These are phyloP conservation scores for Hibiscus mutabilis DNA, from an alignment of 345 rosid genomes.

Conservation along the genomic window DNA sequence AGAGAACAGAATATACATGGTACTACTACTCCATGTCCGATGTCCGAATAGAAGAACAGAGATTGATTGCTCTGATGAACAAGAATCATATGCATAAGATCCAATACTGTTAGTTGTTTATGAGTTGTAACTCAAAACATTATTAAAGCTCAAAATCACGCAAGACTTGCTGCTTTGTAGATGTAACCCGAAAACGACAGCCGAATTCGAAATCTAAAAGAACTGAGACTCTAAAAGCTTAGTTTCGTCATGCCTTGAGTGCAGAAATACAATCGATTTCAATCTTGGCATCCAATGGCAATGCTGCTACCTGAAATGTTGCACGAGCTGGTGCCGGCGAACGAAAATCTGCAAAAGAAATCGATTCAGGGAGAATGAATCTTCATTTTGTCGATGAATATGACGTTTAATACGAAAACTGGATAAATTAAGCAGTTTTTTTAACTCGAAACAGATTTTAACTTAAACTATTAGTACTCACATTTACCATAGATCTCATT, in stretches of 20 bases:
- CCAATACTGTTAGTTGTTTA: neutral
- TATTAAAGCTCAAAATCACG: neutral
- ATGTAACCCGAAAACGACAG: neutral
- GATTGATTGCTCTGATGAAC: neutral
- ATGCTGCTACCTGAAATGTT: slow-evolving; percentile 90
- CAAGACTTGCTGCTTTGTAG: neutral
- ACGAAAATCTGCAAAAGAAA: slow-evolving; percentile 60
- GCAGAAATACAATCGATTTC: slow-evolving; percentile 95
- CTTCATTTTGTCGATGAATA: no score
- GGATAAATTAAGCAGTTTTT: no score
- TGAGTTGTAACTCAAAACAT: neutral
- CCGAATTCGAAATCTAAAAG: neutral
- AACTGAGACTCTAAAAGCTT: neutral
- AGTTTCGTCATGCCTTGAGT: slow-evolving; percentile 21
- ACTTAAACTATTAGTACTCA: neutral
- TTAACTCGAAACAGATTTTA: neutral
- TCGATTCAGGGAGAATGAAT: neutral
- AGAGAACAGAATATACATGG: neutral
- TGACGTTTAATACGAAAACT: neutral
- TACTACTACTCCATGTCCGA: neutral
- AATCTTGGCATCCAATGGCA: slow-evolving; percentile 78
- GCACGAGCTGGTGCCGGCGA: slow-evolving; percentile 82
- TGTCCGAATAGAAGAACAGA: neutral
- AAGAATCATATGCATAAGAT: neutral
- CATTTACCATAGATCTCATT: slow-evolving; percentile 46